Conservation (phyloP, 352 stramenopile species). For the Aphanomyces euteiches region DNA sequence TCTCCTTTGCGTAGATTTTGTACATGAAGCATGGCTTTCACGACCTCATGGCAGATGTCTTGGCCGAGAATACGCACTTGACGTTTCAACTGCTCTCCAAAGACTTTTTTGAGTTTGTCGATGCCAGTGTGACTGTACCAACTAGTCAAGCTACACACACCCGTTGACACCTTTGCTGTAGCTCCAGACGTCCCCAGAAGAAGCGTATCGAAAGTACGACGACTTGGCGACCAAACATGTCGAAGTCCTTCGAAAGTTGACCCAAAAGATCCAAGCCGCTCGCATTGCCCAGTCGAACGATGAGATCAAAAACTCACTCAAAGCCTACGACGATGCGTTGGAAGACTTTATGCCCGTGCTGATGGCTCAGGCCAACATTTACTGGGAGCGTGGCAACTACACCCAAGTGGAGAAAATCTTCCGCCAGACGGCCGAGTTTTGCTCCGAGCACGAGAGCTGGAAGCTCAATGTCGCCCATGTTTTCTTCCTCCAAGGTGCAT, state of each 20-base stretch:
- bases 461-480: constrained; percentile 95
- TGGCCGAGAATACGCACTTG: constrained; percentile 93
- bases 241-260: constrained; percentile 89
- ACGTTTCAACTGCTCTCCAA: constrained; percentile 91
- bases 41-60: constrained; percentile 92
- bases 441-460: constrained; percentile 92
- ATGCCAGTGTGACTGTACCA: constrained; percentile 86
- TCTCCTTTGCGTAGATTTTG: constrained; percentile 45
- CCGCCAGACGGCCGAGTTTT: constrained; percentile 92
- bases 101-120: constrained; percentile 95
- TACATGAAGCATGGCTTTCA: constrained; percentile 95
- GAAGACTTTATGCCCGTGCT: constrained; percentile 95
- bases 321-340: constrained; percentile 92
- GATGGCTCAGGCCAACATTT: constrained; percentile 94
- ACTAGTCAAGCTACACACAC: not conserved
- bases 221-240: constrained; percentile 92
- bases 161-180: not conserved
- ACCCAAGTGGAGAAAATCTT: constrained; percentile 96
- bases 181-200: constrained; percentile 89
- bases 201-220: constrained; percentile 92
- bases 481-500: constrained; percentile 88
- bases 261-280: constrained; percentile 93
- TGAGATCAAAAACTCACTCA: constrained; percentile 87
- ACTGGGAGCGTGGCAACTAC: constrained; percentile 96
- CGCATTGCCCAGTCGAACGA: constrained; percentile 88